phyloP scores from a whole-genome alignment of 1,284 basidiomycete species.

The Marasmius fiardii region DNA sequence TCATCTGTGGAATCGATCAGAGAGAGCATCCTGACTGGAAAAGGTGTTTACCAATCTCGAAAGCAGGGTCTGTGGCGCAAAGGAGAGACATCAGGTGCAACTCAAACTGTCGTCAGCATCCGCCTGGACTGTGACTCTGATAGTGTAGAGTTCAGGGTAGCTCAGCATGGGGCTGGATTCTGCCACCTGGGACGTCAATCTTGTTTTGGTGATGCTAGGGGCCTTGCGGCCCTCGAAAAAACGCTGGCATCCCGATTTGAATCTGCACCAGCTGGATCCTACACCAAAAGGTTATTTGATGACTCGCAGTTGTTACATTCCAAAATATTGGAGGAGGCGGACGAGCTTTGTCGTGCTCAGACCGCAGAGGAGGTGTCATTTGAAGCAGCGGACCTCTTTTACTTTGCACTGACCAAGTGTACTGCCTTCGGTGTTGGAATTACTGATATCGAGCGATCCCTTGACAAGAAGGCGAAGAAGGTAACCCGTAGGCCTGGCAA shows the following conservation, averaged over 20 bases:
- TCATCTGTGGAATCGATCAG: conserved; percentile 89
- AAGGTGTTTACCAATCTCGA: conserved; percentile 95
- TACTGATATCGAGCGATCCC: conserved; percentile 80
- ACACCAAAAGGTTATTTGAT: conserved; percentile 87
- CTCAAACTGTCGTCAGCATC: conserved; percentile 85
- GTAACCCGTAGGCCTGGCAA: conserved; percentile 89
- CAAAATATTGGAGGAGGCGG: conserved; percentile 98
- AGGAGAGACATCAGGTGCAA: conserved; percentile 94
- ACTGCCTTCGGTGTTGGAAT: conserved; percentile 82
- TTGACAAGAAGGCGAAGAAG: conserved; percentile 87
- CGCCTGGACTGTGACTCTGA: conserved; percentile 93
- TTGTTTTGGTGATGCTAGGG: conserved; percentile 82
- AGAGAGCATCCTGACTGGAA: conserved; percentile 85
- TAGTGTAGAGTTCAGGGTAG: conserved; percentile 87
- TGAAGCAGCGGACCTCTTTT: conserved; percentile 94
- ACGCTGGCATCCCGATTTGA: conserved; percentile 75
- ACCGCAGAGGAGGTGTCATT: conserved; percentile 88
- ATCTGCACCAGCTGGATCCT: conserved; percentile 86
- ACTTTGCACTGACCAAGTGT: conserved; percentile 92
- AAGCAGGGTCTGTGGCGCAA: conserved; percentile 97
- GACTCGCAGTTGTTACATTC: conserved; percentile 81
- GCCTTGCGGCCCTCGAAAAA: conserved; percentile 80
- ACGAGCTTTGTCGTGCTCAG: conserved; percentile 88
- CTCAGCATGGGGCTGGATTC: conserved; percentile 91
- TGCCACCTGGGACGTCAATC: conserved; percentile 87